Evolutionary conservation across 768 basidiomycete species (phyloP), one percentile per base, ranked within the genome.

Genomic region (Boletus tylopilopsis): DNA sequence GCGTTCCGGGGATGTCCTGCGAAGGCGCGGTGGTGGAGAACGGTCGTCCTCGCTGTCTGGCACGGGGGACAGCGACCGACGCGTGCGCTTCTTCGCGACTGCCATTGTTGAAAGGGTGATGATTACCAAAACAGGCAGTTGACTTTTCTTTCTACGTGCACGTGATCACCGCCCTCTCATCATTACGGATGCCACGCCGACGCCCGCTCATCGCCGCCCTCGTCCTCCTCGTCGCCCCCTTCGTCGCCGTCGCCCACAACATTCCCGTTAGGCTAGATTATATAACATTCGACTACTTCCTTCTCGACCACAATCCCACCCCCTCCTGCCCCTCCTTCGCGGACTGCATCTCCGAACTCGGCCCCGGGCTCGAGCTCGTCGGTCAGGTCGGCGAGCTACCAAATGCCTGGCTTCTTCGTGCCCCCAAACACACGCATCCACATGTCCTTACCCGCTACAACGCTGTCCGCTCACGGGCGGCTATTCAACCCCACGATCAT

Each of bases 371-470:
- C 19, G 87, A 97, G 69, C 71, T 96, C 41, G 86, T 98, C 49
- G 91, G 94, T 63, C 87, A 81, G 57, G 85, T 84, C 22, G 94
- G 96, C 43, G 86, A 94, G 63, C 78, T 99, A 6, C 63, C 68
- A 24, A 74, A 90, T 47, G 78, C 89, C 69, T 99, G 90, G 89
- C 73, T 99, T 16, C 83, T 96, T 38, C 80, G 90, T 22, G 70
- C 35, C 61, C 68, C 56, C 79, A 82, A 64, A 53, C 68, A 54
- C 23, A 22, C 27, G 35, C 46, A 6, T 18, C 38, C 35, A 7
- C 52, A 57, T 23, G 79, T 85, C 42, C 61, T 85, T 24, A 71
- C 75, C 12, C 68, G 66, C 27, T 80, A 79, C 54, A 66, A 80
- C 23, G 61, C 59, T 13, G 61, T 87, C 45, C 78, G 73, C 46